Base-by-base conservation (phyloP, 1,284 basidiomycete species). In the Apiotrichum akiyoshidainum region DNA sequence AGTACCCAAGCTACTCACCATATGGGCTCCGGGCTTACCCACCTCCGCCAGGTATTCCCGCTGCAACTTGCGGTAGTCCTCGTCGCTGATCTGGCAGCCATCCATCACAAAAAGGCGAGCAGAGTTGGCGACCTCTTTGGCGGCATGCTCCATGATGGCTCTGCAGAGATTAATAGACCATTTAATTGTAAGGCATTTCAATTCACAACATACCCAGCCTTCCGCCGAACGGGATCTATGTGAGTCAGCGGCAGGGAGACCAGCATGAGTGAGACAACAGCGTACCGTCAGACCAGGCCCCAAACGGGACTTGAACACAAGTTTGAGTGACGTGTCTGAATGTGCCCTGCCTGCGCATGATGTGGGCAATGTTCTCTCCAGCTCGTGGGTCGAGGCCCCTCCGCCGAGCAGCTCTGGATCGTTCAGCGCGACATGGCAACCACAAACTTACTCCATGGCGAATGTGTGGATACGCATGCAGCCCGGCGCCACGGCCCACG, bases 241-340 rank as follows among this genome's bases (percentile, higher is more conserved):
- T 16, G n/a, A n/a, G 37, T 39, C 16, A 39, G 37, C 16, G 5
- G 40, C 14, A 41, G 40, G 4, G 11, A 11, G n/a, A 8, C 11
- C 11, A 8, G 3, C 16, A 17, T 14, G n/a, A n/a, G 16, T 41
- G 40, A 16, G 12, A 13, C 11, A 39, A 12, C 37, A n/a, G n/a
- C 40, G n/a, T 41, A 41, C 40, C 55, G 1, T 57, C 56, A 8
- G 56, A 57, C 56, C 56, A 57, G 22, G 26, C 22, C 56, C 56
- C 52, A 17, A 57, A 31, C 1, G 56, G 56, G 3, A 57, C 40
- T 12, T 26, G 26, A 3, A 45, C 39, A 11, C 22, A 4, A 7
- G 31, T 11, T 19, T 55, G 54, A 12, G 26, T 21, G 11, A 49
- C 46, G 17, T 48, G 19, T 19, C 17, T 7, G 16, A 55, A 21